A percentile compares a stretch with the other conserved stretches of the same genome.
These are phyloP conservation scores for Colletotrichum navitas DNA, from an alignment of 2,329 filamentous ascomycete genomes.

Conservation along the genomic window DNA sequence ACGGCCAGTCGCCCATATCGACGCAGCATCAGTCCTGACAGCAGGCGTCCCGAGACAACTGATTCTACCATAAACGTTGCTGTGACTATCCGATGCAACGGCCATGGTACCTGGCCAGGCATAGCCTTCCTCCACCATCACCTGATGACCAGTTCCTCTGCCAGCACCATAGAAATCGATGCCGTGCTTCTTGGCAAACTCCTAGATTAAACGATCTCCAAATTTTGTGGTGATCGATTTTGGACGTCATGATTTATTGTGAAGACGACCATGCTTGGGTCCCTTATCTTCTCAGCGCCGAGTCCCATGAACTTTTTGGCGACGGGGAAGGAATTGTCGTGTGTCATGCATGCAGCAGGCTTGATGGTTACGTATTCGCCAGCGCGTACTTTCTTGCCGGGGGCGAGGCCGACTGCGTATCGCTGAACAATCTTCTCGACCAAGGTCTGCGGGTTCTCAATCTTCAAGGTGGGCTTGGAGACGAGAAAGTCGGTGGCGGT, in stretches of 20 bases:
- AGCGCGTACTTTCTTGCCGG: constrained; percentile 79
- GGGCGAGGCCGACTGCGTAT: constrained; percentile 80
- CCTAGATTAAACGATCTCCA: constrained; percentile 82
- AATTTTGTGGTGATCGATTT: constrained; percentile 75
- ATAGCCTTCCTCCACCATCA: constrained; percentile 89
- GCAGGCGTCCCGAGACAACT: constrained; percentile 78
- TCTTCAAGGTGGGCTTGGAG: constrained; percentile 59
- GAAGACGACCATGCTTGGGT: constrained; percentile 82
- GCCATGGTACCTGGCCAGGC: constrained; percentile 85
- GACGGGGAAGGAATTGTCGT: constrained; percentile 86
- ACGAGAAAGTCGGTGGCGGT: constrained; percentile 65
- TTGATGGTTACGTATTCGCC: constrained; percentile 86
- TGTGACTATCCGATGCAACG: constrained; percentile 84
- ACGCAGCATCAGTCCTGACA: constrained; percentile 88
- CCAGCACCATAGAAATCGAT: constrained; percentile 83
- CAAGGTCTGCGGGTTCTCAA: constrained; percentile 75
- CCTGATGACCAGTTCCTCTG: constrained; percentile 86
- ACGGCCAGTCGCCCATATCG: constrained; percentile 83
- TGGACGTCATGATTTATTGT: constrained; percentile 91
- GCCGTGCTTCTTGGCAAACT: constrained; percentile 83
- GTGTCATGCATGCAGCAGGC: constrained; percentile 81
- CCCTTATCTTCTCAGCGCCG: constrained; percentile 79
- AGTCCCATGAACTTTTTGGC: constrained; percentile 83
- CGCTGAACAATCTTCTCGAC: constrained; percentile 94
- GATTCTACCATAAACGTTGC: constrained; percentile 87